phyloP scores from a whole-genome alignment of 768 basidiomycete species.

The Tylopilus intermedius region DNA sequence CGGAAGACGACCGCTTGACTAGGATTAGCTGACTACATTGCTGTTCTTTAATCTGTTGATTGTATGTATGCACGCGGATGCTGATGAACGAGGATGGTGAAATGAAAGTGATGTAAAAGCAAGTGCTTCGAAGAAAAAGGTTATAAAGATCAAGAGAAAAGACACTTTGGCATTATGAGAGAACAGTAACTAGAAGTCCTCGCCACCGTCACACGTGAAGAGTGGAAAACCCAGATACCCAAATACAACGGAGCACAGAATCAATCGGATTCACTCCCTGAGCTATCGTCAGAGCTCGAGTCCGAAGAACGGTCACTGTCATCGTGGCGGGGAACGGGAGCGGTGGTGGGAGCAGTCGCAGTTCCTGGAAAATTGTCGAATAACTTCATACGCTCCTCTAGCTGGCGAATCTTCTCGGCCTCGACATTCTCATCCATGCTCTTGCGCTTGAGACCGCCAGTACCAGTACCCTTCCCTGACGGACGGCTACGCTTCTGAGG shows the following conservation, averaged over 20 bases:
- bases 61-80: slow-evolving; percentile 39
- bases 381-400: slow-evolving; percentile 83
- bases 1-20: slow-evolving; percentile 24
- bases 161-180: slow-evolving; percentile 21
- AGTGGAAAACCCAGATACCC: slow-evolving; percentile 13
- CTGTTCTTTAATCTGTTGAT: slow-evolving; percentile 38
- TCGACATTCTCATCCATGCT: slow-evolving; percentile 97
- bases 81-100: slow-evolving; percentile 21
- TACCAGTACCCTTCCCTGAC: slow-evolving; percentile 74
- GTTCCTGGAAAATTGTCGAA: slow-evolving; percentile 62
- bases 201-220: slow-evolving; percentile 12
- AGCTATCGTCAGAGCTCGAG: slow-evolving; percentile 76
- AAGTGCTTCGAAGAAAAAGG: slow-evolving; percentile 23
- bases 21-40: slow-evolving; percentile 50
- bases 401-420: slow-evolving; percentile 86
- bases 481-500: slow-evolving; percentile 57
- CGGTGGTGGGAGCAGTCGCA: slow-evolving; percentile 30
- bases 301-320: slow-evolving; percentile 76
- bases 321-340: slow-evolving; percentile 31
- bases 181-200: slow-evolving; percentile 27
- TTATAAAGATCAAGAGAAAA: slow-evolving; percentile 37
- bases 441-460: slow-evolving; percentile 88
- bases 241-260: slow-evolving; percentile 8
- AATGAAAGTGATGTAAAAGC: slow-evolving; percentile 21
- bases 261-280: slow-evolving; percentile 82